Conservation (phyloP, 2,329 filamentous ascomycete genomes). For the Trichoderma cornu-damae region DNA sequence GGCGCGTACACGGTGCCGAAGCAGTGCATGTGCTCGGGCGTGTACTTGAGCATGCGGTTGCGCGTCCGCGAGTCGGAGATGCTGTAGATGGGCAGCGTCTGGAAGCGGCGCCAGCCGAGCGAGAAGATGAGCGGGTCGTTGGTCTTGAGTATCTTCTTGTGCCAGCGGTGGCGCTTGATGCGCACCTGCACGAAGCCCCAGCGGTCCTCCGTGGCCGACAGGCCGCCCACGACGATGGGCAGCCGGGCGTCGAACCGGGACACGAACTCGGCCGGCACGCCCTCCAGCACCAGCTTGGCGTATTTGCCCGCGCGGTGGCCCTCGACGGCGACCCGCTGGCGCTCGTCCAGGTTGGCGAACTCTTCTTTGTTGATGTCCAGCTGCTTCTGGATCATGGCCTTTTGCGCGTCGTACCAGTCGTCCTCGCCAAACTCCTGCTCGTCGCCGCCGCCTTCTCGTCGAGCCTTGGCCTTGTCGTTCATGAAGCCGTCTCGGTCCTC, state of each 20-base stretch:
- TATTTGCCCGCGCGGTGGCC: conserved; percentile 91
- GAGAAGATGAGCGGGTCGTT: conserved; percentile 97
- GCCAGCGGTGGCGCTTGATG: conserved; percentile 97
- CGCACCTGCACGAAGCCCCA: conserved; percentile 94
- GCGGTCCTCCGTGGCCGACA: conserved; percentile 87
- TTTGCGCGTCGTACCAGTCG: conserved; percentile 97
- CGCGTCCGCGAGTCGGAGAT: conserved; percentile 89
- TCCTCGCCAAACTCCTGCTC: conserved; percentile 89
- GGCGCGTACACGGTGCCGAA: conserved; percentile 94
- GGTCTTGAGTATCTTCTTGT: conserved; percentile 98
- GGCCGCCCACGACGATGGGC: conserved; percentile 84
- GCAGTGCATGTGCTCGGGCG: conserved; percentile 98
- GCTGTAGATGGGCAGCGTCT: conserved; percentile 86
- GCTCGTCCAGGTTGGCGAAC: conserved; percentile 80
- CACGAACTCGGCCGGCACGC: conserved; percentile 87
- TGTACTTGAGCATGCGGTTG: conserved; percentile 98
- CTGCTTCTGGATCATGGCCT: conserved; percentile 91
- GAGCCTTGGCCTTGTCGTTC: conserved; percentile 77
- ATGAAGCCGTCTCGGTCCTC: conserved; percentile 95
- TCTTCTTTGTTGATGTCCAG: conserved; percentile 94
- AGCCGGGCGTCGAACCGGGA: conserved; percentile 73
- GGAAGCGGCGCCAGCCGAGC: conserved; percentile 92
- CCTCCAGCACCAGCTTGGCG: conserved; percentile 81
- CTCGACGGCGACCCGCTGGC: conserved; percentile 77
- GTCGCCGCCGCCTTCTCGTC: conserved; percentile 60